Percentiles rank a stretch among this genome's conserved stretches.
Conservation (phyloP, 2,329 filamentous ascomycete species). For the Lasiodiplodia sp. region DNA sequence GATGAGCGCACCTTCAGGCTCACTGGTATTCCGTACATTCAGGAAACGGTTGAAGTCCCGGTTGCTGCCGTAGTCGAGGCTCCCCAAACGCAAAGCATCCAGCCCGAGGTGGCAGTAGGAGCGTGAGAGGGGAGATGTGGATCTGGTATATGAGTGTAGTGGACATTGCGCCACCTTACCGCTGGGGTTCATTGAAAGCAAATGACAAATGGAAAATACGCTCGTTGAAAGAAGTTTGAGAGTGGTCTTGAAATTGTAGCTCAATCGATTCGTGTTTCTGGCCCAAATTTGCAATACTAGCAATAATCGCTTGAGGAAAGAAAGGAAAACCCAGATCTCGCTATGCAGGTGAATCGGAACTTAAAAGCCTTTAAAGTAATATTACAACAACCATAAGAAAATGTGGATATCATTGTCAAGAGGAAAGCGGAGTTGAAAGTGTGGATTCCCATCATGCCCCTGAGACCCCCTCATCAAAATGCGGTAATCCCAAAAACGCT, state of each 20-base stretch:
- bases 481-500: not conserved
- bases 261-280: not conserved
- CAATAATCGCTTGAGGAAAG: not conserved
- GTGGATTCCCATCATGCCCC: not conserved
- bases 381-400: not conserved
- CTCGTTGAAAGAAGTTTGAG: not conserved
- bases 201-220: not conserved
- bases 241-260: not conserved
- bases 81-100: not conserved
- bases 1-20: constrained; percentile 54
- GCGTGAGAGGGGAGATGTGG: not conserved
- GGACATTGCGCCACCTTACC: not conserved
- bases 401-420: not conserved
- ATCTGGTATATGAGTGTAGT: no score
- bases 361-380: not conserved
- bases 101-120: not conserved
- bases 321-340: not conserved
- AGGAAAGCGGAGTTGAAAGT: not conserved
- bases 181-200: not conserved
- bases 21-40: constrained; percentile 58
- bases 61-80: not conserved
- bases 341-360: not conserved
- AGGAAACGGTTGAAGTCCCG: constrained; percentile 13
- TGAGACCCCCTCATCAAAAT: not conserved
- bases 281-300: not conserved